phyloP scores from a whole-genome alignment of 1,139 yeast species.

The Yamadazyma friedrichii region DNA sequence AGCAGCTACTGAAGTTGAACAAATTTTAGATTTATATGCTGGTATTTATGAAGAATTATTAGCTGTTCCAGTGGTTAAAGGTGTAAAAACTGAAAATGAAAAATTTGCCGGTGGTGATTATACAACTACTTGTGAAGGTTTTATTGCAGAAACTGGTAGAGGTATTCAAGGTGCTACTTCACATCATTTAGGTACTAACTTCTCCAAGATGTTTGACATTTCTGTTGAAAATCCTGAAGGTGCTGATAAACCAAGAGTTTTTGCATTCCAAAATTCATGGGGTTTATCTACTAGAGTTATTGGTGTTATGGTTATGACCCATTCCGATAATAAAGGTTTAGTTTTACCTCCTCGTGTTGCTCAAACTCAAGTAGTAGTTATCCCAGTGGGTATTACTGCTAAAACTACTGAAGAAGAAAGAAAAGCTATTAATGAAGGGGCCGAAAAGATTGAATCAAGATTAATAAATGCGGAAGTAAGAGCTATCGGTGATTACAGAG shows the following conservation, averaged over 20 bases:
- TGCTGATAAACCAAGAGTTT: conserved; percentile 78
- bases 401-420: conserved; percentile 80
- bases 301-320: conserved; percentile 99
- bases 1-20: conserved; percentile 80
- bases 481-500: conserved; percentile 84
- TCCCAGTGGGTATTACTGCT: conserved; percentile 93
- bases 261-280: conserved; percentile 98
- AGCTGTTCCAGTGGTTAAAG: conserved; percentile 97
- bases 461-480: conserved; percentile 63
- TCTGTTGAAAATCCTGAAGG: conserved; percentile 94
- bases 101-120: conserved; percentile 97
- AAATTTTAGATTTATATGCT: conserved; percentile 84
- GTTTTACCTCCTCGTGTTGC: conserved; percentile 98
- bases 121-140: conserved; percentile 96
- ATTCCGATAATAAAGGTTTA: conserved; percentile 97
- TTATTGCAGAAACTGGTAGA: conserved; percentile 97
- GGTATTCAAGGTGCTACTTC: conserved; percentile 99
- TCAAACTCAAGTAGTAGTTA: conserved; percentile 83
- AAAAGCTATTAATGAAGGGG: conserved; percentile 65
- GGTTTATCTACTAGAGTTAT: conserved; percentile 97
- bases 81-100: conserved; percentile 94
- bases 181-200: conserved; percentile 96
- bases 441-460: conserved; percentile 60
- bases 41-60: conserved; percentile 84
- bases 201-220: conserved; percentile 97